These are phyloP conservation scores for Purpureocillium takamizusanense DNA, from an alignment of 2,329 filamentous ascomycete genomes.

Conservation along the genomic window DNA sequence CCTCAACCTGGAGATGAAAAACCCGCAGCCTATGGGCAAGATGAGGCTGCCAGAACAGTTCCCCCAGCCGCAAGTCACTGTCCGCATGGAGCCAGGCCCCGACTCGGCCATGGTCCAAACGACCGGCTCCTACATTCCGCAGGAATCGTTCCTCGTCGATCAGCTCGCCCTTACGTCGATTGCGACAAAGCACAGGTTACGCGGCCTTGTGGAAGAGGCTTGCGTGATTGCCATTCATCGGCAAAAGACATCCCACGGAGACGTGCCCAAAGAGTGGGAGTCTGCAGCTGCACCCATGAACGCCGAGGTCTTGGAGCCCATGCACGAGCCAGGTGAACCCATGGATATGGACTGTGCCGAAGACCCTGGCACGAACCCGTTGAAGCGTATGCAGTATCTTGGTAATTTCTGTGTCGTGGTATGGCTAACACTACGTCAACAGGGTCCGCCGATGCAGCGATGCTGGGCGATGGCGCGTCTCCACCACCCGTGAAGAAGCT, in stretches of 20 bases:
- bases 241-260: slow-evolving; percentile 70
- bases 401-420: neutral
- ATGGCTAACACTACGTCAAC: slow-evolving; percentile 5
- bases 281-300: slow-evolving; percentile 54
- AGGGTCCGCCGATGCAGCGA: slow-evolving; percentile 31
- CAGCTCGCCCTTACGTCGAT: slow-evolving; percentile 77
- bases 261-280: slow-evolving; percentile 66
- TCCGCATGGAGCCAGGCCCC: slow-evolving; percentile 45
- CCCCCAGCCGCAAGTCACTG: slow-evolving; percentile 42
- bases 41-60: slow-evolving; percentile 41
- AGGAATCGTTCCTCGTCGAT: slow-evolving; percentile 68
- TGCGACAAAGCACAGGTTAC: slow-evolving; percentile 70
- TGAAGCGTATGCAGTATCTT: slow-evolving; percentile 45
- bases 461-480: slow-evolving; percentile 28
- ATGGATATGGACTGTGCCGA: slow-evolving; percentile 36
- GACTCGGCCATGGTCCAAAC: slow-evolving; percentile 56
- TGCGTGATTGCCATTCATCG: slow-evolving; percentile 61
- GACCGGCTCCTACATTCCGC: slow-evolving; percentile 61
- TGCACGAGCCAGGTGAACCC: slow-evolving; percentile 12
- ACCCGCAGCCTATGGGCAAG: slow-evolving; percentile 32
- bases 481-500: slow-evolving; percentile 30
- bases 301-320: slow-evolving; percentile 25
- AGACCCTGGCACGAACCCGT: slow-evolving; percentile 43
- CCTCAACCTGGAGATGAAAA: slow-evolving; percentile 48
- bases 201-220: slow-evolving; percentile 70